A percentile compares a stretch with the other conserved stretches of the same genome.
phyloP scores from a whole-genome alignment of 345 rosid species.

The Dovyalis caffra region DNA sequence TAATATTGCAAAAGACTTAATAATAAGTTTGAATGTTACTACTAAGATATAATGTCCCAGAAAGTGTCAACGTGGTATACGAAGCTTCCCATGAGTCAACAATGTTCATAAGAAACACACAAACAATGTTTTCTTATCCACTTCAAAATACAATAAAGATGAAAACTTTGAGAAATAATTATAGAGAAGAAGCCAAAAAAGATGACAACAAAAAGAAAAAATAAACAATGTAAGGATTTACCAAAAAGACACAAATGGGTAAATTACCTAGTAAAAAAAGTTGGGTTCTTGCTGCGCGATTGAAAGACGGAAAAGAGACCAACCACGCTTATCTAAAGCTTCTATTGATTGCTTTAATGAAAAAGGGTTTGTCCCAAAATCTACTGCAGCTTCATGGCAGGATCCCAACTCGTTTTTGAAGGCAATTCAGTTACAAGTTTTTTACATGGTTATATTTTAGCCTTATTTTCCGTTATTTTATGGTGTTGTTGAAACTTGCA shows the following conservation, averaged over 20 bases:
- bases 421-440: not conserved
- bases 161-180: not conserved
- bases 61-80: not conserved
- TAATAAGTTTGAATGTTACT: slow-evolving; percentile 4
- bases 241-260: not conserved
- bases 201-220: not conserved
- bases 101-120: not conserved
- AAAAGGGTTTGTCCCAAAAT: not conserved
- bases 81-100: slow-evolving; percentile 4
- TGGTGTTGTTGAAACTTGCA: too few relatives aligned
- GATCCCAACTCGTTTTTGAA: not conserved
- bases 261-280: not conserved
- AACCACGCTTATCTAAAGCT: not conserved
- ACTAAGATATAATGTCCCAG: not conserved
- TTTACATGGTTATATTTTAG: not conserved
- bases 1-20: not conserved
- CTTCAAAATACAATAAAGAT: not conserved
- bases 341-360: not conserved
- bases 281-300: not conserved
- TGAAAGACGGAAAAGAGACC: not conserved
- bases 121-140: not conserved
- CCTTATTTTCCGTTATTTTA: not conserved
- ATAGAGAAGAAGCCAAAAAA: not conserved
- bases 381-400: not conserved
- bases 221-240: not conserved